Base-by-base conservation (phyloP, 2,329 filamentous ascomycete genomes). In the Cephalotrichum gorgonifer region DNA sequence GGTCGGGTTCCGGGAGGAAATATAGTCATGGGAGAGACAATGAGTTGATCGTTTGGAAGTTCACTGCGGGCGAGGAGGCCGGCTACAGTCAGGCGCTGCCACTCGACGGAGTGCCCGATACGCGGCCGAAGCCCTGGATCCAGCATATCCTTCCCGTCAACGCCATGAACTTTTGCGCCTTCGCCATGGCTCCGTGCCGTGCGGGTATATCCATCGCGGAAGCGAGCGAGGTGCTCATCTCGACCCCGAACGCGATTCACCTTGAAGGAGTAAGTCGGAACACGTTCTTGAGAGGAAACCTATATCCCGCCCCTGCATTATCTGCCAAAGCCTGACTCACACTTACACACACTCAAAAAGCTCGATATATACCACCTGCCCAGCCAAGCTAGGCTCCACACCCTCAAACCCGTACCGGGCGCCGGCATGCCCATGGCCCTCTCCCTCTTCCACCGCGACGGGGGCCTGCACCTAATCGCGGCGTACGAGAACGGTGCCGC, bases 131-230 rank as follows among this genome's bases (percentile, higher is more conserved):
- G 57, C 93, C 93, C 27, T 95, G 88, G 88, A 70, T 96, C n/a
- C 65, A 95, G 22, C 79, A 95, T 64, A 77, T 86, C 4, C 69
- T 98, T 5, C 74, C 86, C 5, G 88, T 97, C 41, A 96, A 96
- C 60, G 88, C 91, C 1, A 78, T 97, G 69, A 98, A 97, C 61
- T 98, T 97, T 62, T 98, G 93, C 62, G 77, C 85, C 2, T 95
- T 95, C 62, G 52, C 70, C 51, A 61, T 66, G 41, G 52, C 52
- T 7, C 57, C 64, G 6, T 54, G 62, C 17, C 53, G 54, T 8
- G 20, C 35, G 6, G 26, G 26, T 9, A 23, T 42, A 15, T 27
- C 53, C 33, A 47, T 58, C 11, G 53, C 58, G 4, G 49, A 56
- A 2, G 53, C 55, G 3, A 59, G 67, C 8, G 69, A 73, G 50